Percentiles rank a stretch among this genome's conserved stretches.
Evolutionary conservation across 1,284 basidiomycete species (phyloP).

Genomic region (Tausonia pullulans): DNA sequence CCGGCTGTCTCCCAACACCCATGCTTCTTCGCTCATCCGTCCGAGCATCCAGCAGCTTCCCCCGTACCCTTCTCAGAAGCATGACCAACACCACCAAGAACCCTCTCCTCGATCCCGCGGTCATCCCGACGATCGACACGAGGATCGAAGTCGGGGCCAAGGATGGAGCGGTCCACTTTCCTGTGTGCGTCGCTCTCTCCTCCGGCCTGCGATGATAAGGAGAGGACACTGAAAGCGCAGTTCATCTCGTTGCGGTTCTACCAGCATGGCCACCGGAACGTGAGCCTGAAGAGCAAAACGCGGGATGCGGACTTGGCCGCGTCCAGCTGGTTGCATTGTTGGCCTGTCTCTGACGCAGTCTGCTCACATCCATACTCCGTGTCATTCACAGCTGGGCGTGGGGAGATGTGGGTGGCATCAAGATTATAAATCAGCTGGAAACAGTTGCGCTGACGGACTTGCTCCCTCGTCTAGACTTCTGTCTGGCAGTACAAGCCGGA

Average conservation of each 20-base stretch:
- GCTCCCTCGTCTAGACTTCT: not conserved
- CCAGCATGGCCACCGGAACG: not conserved
- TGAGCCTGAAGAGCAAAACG: not conserved
- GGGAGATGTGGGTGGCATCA: constrained; percentile 14
- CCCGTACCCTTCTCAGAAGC: too few relatives aligned
- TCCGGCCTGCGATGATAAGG: too few relatives aligned
- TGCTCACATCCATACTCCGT: not conserved
- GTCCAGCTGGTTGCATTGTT: not conserved
- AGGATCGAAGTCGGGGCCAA: not conserved
- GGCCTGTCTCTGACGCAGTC: not conserved
- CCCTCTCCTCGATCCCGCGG: not conserved
- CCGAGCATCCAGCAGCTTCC: too few relatives aligned
- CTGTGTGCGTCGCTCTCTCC: not conserved
- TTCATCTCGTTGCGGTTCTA: too few relatives aligned
- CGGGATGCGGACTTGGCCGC: not conserved
- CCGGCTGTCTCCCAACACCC: too few relatives aligned
- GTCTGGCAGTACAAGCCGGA: constrained; percentile 26
- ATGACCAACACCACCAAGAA: not conserved
- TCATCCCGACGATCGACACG: constrained; percentile 4
- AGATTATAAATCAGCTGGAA: not conserved
- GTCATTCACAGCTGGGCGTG: constrained; percentile 16
- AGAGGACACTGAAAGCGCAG: too few relatives aligned
- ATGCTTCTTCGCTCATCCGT: too few relatives aligned
- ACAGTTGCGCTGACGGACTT: not conserved
- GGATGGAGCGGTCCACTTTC: not conserved